A percentile compares a stretch with the other conserved stretches of the same genome.
Evolutionary conservation across 2,329 filamentous ascomycete genomes (phyloP).

Genomic region (Cercospora sesami): DNA sequence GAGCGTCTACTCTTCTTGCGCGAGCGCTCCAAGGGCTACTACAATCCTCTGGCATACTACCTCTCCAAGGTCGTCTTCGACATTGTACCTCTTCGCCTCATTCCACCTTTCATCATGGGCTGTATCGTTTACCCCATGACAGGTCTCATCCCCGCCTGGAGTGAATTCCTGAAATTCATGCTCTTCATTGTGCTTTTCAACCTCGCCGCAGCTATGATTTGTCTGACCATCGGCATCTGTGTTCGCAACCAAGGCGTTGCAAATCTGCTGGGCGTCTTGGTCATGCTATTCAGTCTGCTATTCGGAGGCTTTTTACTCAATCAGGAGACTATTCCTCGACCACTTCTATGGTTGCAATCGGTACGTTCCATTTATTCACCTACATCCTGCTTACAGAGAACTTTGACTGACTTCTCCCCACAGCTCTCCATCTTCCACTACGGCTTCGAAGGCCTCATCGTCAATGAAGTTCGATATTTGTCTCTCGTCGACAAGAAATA

Average conservation of each 20-base stretch:
- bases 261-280: conserved; percentile 87
- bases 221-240: conserved; percentile 92
- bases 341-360: conserved; percentile 85
- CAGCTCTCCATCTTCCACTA: conserved; percentile 96
- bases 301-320: conserved; percentile 94
- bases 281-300: conserved; percentile 95
- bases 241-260: conserved; percentile 90
- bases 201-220: conserved; percentile 87
- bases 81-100: conserved; percentile 87
- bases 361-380: conserved; percentile 48
- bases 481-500: conserved; percentile 93
- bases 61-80: conserved; percentile 97
- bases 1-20: conserved; percentile 89
- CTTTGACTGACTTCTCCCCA: neutral
- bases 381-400: neutral
- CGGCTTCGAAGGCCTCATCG: conserved; percentile 91
- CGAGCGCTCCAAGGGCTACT: conserved; percentile 95
- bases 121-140: conserved; percentile 98
- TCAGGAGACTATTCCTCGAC: conserved; percentile 83
- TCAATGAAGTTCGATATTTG: conserved; percentile 91
- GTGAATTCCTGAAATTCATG: conserved; percentile 88
- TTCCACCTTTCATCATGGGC: conserved; percentile 93
- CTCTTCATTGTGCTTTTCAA: conserved; percentile 94
- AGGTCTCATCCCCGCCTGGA: conserved; percentile 76
- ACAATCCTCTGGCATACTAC: conserved; percentile 91